A percentile compares a stretch with the other conserved stretches of the same genome.
phyloP scores from a whole-genome alignment of 768 basidiomycete species.

The Exsudoporus frostii region DNA sequence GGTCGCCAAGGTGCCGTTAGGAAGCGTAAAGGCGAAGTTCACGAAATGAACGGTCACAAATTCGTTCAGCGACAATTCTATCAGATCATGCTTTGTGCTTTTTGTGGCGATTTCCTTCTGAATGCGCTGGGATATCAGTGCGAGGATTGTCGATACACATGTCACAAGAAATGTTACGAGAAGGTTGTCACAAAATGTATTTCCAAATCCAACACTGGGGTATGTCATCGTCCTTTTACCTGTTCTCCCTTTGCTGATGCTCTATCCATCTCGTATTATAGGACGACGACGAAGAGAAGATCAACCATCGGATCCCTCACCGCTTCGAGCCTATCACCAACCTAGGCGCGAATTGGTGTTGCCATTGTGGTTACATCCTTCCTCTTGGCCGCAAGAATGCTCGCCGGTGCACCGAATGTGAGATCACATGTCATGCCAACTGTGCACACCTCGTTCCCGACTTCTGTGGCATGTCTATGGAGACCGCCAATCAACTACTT shows the following conservation, averaged over 20 bases:
- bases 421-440: constrained; percentile 94
- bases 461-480: constrained; percentile 99
- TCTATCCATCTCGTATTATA: constrained; percentile 28
- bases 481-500: constrained; percentile 91
- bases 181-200: constrained; percentile 99
- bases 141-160: constrained; percentile 98
- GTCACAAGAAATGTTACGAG: constrained; percentile 98
- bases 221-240: constrained; percentile 41
- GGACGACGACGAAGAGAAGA: constrained; percentile 97
- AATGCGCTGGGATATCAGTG: constrained; percentile 98
- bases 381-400: constrained; percentile 97
- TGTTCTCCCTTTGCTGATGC: neutral
- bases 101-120: constrained; percentile 96
- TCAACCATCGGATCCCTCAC: constrained; percentile 98
- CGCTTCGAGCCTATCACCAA: constrained; percentile 97
- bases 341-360: constrained; percentile 98
- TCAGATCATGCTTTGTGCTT: constrained; percentile 96
- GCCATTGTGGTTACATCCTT: constrained; percentile 98
- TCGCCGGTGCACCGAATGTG: constrained; percentile 92
- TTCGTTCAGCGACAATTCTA: constrained; percentile 98
- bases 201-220: constrained; percentile 92
- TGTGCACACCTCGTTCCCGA: constrained; percentile 98
- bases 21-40: constrained; percentile 96
- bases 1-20: constrained; percentile 98
- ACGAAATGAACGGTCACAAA: constrained; percentile 99